Evolutionary conservation across 345 rosid genomes (phyloP), one percentile per base, ranked within the genome.

Genomic region (Melaleuca alternifolia): DNA sequence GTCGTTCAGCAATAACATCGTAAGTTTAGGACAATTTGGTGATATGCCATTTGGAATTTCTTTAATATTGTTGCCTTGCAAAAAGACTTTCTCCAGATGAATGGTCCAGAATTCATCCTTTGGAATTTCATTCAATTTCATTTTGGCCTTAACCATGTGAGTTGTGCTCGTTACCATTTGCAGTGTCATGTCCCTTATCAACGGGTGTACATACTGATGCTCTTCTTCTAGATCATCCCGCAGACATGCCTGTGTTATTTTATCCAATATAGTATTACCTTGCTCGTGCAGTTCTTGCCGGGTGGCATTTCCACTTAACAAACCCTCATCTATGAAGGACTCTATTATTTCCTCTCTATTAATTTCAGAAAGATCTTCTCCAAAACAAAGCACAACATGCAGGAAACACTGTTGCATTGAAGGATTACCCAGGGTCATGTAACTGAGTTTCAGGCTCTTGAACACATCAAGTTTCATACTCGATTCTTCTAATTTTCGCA

Each of bases 131-230:
- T 5, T 30, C 44, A 62, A 62, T 5, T 41, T 44, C 41, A 15
- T 15, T 6, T 1, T 0, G 44, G 76, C 76, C 76, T 62, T 62
- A 62, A 62, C 5, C 76, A 62, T 30, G 8, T 62, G 44, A 62
- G 76, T 54, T 16, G 61, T 87, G 8, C 11, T 54, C 5, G 11
- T 56, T 23, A 84, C 85, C 0, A 84, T 37, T 30, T 28, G 41
- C 20, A 85, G 21, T 37, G 92, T 87, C 90, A 92, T 86, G 14
- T 86, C 90, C 85, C 90, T 84, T 7, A 50, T 51, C 51, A 90
- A 8, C 3, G 53, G 86, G 87, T 89, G 89, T 90, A 91, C 87
- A n/a, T 23, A 88, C 65, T 5, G 6, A 50, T 24, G 0, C 23
- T 28, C 30, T 75, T 1, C 11, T 11, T 51, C 71, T 50, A 0